These are phyloP conservation scores for Pelagomonas calceolata DNA, from an alignment of 108 stramenopile species.

Conservation along the genomic window DNA sequence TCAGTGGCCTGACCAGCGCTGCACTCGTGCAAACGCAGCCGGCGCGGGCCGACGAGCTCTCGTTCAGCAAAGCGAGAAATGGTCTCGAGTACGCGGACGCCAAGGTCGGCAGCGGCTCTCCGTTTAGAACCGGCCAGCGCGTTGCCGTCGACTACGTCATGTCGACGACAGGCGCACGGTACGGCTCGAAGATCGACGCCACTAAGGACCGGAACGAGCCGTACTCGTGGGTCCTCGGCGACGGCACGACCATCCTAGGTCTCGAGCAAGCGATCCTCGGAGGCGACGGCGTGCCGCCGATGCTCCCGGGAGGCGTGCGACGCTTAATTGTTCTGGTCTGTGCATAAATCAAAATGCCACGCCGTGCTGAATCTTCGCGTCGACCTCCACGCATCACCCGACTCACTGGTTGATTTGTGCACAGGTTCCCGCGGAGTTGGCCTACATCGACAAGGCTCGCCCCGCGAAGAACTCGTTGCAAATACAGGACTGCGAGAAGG, in stretches of 20 bases:
- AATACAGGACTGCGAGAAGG: constrained; percentile 39
- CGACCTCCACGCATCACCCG: too few relatives aligned
- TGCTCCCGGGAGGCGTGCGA: constrained; percentile 54
- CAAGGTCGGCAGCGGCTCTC: constrained; percentile 37
- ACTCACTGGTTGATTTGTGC: too few relatives aligned
- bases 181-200: constrained; percentile 52
- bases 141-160: constrained; percentile 59
- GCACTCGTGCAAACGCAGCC: too few relatives aligned
- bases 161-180: constrained; percentile 60
- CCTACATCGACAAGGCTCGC: background rate
- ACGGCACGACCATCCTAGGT: constrained; percentile 50
- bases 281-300: constrained; percentile 27
- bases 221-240: constrained; percentile 53
- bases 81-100: constrained; percentile 59
- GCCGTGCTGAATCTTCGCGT: too few relatives aligned
- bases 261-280: too few relatives aligned
- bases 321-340: constrained; percentile 49
- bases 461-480: background rate
- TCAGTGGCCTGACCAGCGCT: too few relatives aligned
- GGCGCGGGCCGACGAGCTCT: too few relatives aligned
- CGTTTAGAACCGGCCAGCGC: constrained; percentile 22
- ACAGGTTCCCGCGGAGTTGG: background rate
- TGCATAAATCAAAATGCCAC: too few relatives aligned
- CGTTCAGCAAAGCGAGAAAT: too few relatives aligned
- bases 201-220: constrained; percentile 45